Evolutionary conservation across 2,329 filamentous ascomycete genomes (phyloP).

Genomic region (Alternaria dauci): DNA sequence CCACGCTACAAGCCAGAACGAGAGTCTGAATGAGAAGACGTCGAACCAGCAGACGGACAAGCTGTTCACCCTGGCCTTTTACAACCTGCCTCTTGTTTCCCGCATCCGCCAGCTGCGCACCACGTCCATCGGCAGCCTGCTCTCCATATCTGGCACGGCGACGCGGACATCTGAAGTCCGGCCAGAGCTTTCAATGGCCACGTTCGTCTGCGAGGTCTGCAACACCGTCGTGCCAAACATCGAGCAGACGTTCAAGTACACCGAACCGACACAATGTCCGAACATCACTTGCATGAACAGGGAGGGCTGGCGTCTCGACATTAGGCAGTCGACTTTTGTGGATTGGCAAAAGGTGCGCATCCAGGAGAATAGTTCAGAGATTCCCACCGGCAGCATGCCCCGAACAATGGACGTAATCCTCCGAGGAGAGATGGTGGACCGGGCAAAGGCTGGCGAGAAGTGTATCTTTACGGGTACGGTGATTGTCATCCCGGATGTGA

Average conservation of each 20-base stretch:
- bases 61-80: conserved; percentile 90
- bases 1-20: conserved; percentile 66
- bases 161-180: conserved; percentile 97
- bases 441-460: conserved; percentile 96
- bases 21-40: conserved; percentile 72
- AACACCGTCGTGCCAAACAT: conserved; percentile 86
- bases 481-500: conserved; percentile 96
- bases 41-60: conserved; percentile 96
- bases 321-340: conserved; percentile 94
- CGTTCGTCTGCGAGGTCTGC: conserved; percentile 90
- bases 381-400: conserved; percentile 98
- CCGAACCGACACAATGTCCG: conserved; percentile 94
- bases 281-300: conserved; percentile 89
- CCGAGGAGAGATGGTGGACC: conserved; percentile 95
- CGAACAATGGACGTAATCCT: conserved; percentile 97
- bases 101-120: conserved; percentile 86
- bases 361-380: conserved; percentile 98
- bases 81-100: conserved; percentile 88
- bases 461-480: conserved; percentile 97
- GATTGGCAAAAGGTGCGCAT: conserved; percentile 99
- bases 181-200: conserved; percentile 89
- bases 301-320: conserved; percentile 94
- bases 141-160: conserved; percentile 96
- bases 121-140: conserved; percentile 86
- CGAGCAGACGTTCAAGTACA: conserved; percentile 97